A percentile compares a stretch with the other conserved stretches of the same genome.
Evolutionary conservation across 441 rosid species (phyloP).

Genomic region (Gossypium aridum): DNA sequence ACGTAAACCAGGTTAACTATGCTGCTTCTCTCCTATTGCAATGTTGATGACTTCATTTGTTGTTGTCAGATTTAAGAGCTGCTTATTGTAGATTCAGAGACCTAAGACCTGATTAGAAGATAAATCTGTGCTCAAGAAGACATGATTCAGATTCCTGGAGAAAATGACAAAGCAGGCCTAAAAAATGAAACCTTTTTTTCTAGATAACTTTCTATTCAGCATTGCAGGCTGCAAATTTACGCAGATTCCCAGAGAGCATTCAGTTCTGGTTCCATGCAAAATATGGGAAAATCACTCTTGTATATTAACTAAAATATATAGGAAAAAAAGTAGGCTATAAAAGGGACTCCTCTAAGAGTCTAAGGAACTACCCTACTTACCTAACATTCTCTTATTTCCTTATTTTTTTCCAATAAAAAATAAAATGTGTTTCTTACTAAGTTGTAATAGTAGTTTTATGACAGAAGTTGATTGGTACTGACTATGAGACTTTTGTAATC

Average conservation of each 20-base stretch:
- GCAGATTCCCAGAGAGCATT: neutral
- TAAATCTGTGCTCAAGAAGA: neutral
- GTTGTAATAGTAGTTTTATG: neutral
- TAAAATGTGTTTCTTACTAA: neutral
- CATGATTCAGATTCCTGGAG: neutral
- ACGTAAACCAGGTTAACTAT: neutral
- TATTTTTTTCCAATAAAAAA: neutral
- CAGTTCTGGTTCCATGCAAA: neutral
- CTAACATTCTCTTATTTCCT: neutral
- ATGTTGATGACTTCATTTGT: neutral
- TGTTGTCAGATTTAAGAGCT: neutral
- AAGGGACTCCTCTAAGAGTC: neutral
- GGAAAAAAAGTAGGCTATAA: neutral
- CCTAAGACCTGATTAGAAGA: neutral
- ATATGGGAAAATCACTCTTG: neutral
- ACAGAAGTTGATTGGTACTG: conserved; percentile 10
- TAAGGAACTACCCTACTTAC: neutral
- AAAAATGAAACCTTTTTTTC: neutral
- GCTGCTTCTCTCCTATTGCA: neutral
- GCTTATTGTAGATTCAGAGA: neutral
- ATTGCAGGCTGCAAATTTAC: neutral
- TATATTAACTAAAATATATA: neutral
- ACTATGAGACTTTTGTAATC: conserved; percentile 24
- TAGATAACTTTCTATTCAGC: neutral
- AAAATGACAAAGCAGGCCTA: neutral